Evolutionary conservation across 2,329 filamentous ascomycete genomes (phyloP).

Genomic region (Trematosphaeria pertusa): DNA sequence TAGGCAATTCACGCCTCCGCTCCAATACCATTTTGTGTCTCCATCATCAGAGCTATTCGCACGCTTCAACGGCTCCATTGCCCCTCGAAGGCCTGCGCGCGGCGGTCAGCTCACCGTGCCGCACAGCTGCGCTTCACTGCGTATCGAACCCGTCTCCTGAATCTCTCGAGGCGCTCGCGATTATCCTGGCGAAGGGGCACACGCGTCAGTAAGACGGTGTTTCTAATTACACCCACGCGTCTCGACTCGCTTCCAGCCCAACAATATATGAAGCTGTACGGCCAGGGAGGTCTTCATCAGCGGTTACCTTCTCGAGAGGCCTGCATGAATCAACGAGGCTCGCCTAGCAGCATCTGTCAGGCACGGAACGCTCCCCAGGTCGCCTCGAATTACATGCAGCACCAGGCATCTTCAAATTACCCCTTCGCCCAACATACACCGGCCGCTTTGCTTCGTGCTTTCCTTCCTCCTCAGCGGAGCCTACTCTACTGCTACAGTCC

Average conservation of each 20-base stretch:
- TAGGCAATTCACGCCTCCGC: conserved; percentile 12
- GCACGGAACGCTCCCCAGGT: not conserved
- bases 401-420: conserved; percentile 2
- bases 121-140: not conserved
- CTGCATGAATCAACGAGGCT: conserved; percentile 4
- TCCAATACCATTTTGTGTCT: conserved; percentile 19
- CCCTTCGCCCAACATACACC: too few species aligned
- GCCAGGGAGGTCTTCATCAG: conserved; percentile 2
- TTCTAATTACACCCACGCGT: not conserved
- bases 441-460: too few species aligned
- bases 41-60: not conserved
- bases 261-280: conserved; percentile 9
- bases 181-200: not conserved
- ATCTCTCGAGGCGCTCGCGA: too few species aligned
- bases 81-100: conserved; percentile 1
- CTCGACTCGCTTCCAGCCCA: conserved; percentile 12
- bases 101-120: conserved; percentile 11
- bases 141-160: conserved; percentile 14
- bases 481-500: too few species aligned
- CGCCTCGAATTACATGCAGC: conserved; percentile 1
- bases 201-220: conserved; percentile 9
- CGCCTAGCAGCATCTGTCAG: conserved; percentile 7
- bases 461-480: too few species aligned
- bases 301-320: conserved; percentile 4
- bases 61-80: not conserved